phyloP scores from a whole-genome alignment of 257 asterid species.

The Agastache rugosa region DNA sequence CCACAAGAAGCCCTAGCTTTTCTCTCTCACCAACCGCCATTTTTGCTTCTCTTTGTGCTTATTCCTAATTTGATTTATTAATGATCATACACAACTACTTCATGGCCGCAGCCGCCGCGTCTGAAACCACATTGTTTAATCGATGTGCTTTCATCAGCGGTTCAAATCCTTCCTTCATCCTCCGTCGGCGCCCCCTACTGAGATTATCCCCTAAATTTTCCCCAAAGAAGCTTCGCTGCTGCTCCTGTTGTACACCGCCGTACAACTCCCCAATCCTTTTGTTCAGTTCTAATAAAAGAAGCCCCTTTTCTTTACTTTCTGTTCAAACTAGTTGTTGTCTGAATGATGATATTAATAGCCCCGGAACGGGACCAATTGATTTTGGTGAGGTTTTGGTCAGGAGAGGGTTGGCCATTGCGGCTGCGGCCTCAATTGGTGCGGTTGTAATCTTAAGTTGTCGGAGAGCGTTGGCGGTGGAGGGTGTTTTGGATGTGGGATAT shows the following conservation, averaged over 20 bases:
- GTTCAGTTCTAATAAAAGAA: constrained; percentile 31
- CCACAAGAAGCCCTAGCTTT: constrained; percentile 38
- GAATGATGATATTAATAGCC: constrained; percentile 31
- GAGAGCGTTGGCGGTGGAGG: constrained; percentile 72
- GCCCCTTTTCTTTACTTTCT: constrained; percentile 23
- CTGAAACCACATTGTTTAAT: constrained; percentile 44
- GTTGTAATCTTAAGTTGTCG: constrained; percentile 57
- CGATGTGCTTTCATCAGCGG: constrained; percentile 37
- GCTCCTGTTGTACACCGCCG: constrained; percentile 39
- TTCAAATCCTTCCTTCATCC: constrained; percentile 41
- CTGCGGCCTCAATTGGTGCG: constrained; percentile 64
- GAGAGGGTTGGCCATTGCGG: constrained; percentile 59
- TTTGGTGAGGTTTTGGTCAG: constrained; percentile 46
- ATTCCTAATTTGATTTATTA: neutral
- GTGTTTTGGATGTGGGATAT: constrained; percentile 51
- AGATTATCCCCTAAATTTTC: constrained; percentile 42
- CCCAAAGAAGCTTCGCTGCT: constrained; percentile 37
- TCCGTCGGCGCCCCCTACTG: constrained; percentile 37
- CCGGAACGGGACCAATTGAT: constrained; percentile 17
- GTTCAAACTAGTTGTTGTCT: constrained; percentile 33
- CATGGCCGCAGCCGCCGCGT: constrained; percentile 58
- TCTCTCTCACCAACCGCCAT: neutral
- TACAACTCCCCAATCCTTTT: constrained; percentile 34
- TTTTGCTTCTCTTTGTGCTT: neutral
- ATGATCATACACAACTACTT: constrained; percentile 20